Evolutionary conservation across 1,284 basidiomycete genomes (phyloP).

Genomic region (Ustilago crameri): DNA sequence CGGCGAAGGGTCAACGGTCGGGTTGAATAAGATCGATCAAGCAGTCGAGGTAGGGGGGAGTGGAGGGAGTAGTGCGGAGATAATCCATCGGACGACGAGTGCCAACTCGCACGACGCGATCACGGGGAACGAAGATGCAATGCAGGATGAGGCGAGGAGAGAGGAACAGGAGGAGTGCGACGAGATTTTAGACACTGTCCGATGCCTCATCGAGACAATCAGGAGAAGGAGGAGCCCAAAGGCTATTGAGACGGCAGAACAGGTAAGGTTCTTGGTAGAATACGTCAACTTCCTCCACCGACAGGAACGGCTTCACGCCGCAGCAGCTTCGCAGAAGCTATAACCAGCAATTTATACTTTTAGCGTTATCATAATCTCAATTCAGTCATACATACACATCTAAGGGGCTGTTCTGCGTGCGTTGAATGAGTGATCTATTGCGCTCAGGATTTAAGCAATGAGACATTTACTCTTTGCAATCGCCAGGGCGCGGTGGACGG

Average conservation of each 20-base stretch:
- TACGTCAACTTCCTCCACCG: slow-evolving; percentile 53
- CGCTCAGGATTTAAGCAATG: slow-evolving; percentile 4
- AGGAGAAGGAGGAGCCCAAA: slow-evolving; percentile 60
- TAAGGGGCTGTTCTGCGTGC: too few species aligned
- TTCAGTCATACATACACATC: not conserved
- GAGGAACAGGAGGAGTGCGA: slow-evolving; percentile 26
- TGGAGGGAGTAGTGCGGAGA: slow-evolving; percentile 9
- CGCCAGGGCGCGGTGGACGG: slow-evolving; percentile 16
- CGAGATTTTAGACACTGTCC: slow-evolving; percentile 33
- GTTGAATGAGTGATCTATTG: too few species aligned
- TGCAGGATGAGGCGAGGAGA: not conserved
- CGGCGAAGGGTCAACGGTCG: slow-evolving; percentile 7
- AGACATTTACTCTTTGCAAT: slow-evolving; percentile 10
- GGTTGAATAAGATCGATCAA: not conserved
- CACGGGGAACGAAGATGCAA: not conserved
- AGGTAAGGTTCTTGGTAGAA: slow-evolving; percentile 60
- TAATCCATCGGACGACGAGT: slow-evolving; percentile 19
- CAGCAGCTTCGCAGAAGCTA: not conserved
- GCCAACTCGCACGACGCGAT: slow-evolving; percentile 3
- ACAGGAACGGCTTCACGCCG: slow-evolving; percentile 33
- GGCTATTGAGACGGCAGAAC: slow-evolving; percentile 67
- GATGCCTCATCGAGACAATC: slow-evolving; percentile 56
- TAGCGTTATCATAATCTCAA: too few species aligned
- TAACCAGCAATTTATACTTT: not conserved
- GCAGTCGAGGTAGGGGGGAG: not conserved